Conservation (phyloP, 306 rosid genomes). For the Echinosophora koreensis region DNA sequence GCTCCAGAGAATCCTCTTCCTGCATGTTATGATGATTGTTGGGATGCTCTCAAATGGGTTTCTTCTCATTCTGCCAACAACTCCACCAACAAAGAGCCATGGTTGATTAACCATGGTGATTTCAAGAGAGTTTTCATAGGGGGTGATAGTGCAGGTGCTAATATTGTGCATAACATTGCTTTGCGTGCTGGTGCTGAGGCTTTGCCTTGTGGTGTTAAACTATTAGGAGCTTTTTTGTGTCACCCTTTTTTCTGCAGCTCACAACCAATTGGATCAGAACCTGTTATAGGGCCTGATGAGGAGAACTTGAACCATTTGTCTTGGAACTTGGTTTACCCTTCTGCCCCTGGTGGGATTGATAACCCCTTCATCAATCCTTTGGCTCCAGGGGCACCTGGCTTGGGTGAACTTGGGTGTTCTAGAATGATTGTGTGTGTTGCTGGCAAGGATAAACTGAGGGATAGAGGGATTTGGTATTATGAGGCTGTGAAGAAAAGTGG, state of each 20-base stretch:
- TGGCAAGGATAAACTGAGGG: conserved; percentile 46
- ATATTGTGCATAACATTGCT: conserved; percentile 59
- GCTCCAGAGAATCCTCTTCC: conserved; percentile 64
- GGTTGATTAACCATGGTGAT: conserved; percentile 56
- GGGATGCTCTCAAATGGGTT: conserved; percentile 62
- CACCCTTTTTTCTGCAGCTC: conserved; percentile 62
- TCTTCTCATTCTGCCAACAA: conserved; percentile 1
- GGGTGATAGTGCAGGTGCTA: conserved; percentile 72
- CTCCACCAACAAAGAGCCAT: conserved; percentile 49
- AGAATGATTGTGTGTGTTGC: conserved; percentile 53
- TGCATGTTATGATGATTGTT: conserved; percentile 53
- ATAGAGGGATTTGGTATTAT: conserved; percentile 53
- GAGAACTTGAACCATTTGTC: neutral
- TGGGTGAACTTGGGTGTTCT: conserved; percentile 53
- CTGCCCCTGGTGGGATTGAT: conserved; percentile 51
- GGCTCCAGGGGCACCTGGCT: conserved; percentile 50
- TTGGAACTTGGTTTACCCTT: conserved; percentile 57
- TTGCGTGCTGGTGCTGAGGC: conserved; percentile 55
- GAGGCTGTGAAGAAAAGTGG: conserved; percentile 49
- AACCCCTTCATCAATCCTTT: conserved; percentile 52
- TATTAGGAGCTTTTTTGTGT: conserved; percentile 47
- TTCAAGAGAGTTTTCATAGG: conserved; percentile 51
- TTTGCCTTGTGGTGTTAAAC: conserved; percentile 46
- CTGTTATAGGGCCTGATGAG: neutral
- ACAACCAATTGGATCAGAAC: conserved; percentile 44